phyloP scores from a whole-genome alignment of 2,329 filamentous ascomycete species.

The Apiospora kogelbergensis region DNA sequence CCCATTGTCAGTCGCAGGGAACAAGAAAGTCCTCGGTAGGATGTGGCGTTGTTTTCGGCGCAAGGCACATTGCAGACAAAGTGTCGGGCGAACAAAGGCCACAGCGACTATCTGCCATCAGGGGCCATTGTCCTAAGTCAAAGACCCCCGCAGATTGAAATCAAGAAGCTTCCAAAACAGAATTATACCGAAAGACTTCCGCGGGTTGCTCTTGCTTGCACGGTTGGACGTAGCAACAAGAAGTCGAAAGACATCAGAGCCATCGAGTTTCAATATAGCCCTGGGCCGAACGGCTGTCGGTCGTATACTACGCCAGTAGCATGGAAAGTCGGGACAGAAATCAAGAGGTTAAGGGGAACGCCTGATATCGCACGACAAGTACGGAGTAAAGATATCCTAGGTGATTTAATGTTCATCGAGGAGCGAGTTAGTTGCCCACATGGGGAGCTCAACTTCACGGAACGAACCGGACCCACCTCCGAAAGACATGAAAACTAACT shows the following conservation, averaged over 20 bases:
- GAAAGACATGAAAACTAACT: not conserved
- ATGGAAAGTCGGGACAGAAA: not conserved
- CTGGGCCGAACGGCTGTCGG: not conserved
- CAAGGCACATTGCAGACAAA: too few relatives aligned
- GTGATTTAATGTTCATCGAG: not conserved
- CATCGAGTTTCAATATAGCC: not conserved
- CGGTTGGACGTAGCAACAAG: not conserved
- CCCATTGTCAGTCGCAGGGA: not conserved
- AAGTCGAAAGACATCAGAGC: not conserved
- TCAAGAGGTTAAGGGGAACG: not conserved
- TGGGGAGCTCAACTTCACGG: not conserved
- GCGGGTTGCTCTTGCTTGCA: not conserved
- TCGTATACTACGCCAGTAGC: not conserved
- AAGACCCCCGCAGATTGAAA: not conserved
- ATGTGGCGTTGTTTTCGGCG: not conserved
- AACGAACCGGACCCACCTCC: not conserved
- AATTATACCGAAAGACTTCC: not conserved
- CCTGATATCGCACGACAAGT: not conserved
- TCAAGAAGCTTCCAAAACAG: not conserved
- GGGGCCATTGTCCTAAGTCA: not conserved
- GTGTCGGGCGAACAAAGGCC: not conserved
- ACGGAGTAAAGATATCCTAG: not conserved
- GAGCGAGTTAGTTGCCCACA: not conserved
- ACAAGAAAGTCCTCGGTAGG: not conserved
- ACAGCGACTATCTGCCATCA: not conserved